phyloP scores from a whole-genome alignment of 768 basidiomycete species.

The Boletus pseudo-olivaceus region DNA sequence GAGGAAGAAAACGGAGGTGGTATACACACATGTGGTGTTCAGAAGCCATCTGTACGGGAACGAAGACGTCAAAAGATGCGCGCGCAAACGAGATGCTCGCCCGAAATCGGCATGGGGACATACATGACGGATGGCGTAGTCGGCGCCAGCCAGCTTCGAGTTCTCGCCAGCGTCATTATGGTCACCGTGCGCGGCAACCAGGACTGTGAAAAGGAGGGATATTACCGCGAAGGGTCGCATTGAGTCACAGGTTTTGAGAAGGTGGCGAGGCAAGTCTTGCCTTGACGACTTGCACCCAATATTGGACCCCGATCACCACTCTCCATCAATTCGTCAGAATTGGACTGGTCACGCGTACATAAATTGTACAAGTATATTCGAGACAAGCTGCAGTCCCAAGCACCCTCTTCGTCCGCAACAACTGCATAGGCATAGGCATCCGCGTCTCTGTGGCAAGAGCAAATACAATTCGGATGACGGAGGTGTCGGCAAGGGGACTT shows the following conservation, averaged over 20 bases:
- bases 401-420: too few species aligned
- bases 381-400: too few species aligned
- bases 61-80: conserved; percentile 14
- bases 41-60: conserved; percentile 65
- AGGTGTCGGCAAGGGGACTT: too few species aligned
- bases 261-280: not conserved
- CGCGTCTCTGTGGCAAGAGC: too few species aligned
- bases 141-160: conserved; percentile 42
- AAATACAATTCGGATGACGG: too few species aligned
- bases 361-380: too few species aligned
- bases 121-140: conserved; percentile 92
- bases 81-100: not conserved
- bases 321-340: not conserved
- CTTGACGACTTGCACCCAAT: not conserved
- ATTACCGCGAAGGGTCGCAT: conserved; percentile 51
- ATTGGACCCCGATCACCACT: conserved; percentile 24
- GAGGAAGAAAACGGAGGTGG: not conserved
- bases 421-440: too few species aligned
- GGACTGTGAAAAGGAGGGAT: conserved; percentile 33
- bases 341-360: not conserved
- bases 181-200: conserved; percentile 55
- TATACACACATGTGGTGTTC: conserved; percentile 78
- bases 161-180: conserved; percentile 57
- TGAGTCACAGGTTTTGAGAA: conserved; percentile 12
- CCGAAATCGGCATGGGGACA: conserved; percentile 32